Evolutionary conservation across 495 filamentous ascomycete species (phyloP).

Genomic region (Trichoderma gamsii): DNA sequence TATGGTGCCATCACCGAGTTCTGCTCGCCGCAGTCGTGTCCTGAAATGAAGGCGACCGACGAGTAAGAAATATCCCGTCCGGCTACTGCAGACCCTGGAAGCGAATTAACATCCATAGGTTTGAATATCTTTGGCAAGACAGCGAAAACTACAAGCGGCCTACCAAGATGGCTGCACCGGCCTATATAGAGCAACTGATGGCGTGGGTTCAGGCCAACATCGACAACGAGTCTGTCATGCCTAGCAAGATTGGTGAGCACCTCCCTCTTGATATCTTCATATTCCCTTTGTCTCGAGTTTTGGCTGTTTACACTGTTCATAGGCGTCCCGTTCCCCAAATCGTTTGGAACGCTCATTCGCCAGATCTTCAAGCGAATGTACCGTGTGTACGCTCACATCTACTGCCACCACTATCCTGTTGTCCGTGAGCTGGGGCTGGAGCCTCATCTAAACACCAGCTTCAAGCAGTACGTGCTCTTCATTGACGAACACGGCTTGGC

Average conservation of each 20-base stretch:
- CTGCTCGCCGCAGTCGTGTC: conserved; percentile 92
- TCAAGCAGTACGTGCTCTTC: conserved; percentile 98
- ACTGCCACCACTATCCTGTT: conserved; percentile 98
- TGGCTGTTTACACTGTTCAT: conserved; percentile 15
- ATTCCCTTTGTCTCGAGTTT: background rate
- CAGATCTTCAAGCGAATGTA: conserved; percentile 98
- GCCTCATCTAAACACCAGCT: conserved; percentile 96
- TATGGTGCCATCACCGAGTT: conserved; percentile 99
- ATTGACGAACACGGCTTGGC: conserved; percentile 87
- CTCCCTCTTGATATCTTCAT: background rate
- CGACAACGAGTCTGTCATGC: conserved; percentile 92
- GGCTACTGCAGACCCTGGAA: background rate
- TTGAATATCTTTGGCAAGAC: conserved; percentile 99
- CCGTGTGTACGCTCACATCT: conserved; percentile 97
- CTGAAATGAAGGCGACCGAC: conserved; percentile 99
- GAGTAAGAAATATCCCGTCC: conserved; percentile 54
- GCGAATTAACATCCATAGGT: conserved; percentile 42
- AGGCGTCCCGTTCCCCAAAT: conserved; percentile 95
- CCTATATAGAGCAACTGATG: conserved; percentile 97
- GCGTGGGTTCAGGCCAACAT: conserved; percentile 92
- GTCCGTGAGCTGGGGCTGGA: conserved; percentile 92
- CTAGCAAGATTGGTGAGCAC: conserved; percentile 72
- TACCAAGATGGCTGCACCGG: conserved; percentile 95
- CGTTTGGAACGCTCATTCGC: conserved; percentile 76
- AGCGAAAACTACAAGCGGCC: conserved; percentile 85